Base-by-base conservation (phyloP, 805 yeast species). In the Kodamaea nitidulidarum region DNA sequence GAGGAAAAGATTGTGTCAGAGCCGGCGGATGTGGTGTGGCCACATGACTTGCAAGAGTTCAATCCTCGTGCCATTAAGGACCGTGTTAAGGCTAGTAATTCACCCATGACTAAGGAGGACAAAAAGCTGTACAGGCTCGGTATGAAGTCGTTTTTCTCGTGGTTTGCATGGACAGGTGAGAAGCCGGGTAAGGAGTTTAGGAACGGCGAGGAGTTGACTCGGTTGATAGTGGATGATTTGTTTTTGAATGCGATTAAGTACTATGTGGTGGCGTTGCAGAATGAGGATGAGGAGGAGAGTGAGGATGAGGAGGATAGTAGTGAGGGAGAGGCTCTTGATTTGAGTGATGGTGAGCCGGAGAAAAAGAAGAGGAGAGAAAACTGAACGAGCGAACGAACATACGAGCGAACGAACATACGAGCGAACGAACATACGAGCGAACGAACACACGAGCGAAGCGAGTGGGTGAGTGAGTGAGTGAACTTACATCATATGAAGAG, bases 201-300 rank as follows among this genome's bases (percentile, higher is more conserved):
- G 44, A 72, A 75, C 41, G 96, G 95, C 16, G 91, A 81, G 44
- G 88, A 81, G 8, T 68, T 90, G 39, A 86, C 95, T 0, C 67
- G 78, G 37, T 61, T 85, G 30, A 66, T 91, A 10, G 68, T 77
- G 4, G 95, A 88, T 33, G 96, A 90, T 51, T 56, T 91, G 31
- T 90, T 76, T 55, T 95, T 96, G 10, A 80, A 81, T 49, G 93
- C 96, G 3, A 80, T 87, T 16, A 85, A 83, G 50, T 83, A 85
- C 55, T 91, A 82, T 51, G 80, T 86, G 5, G 80, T 81, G 52
- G 88, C 90, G 0, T 67, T 80, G 47, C 84, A 85, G 36, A 76
- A 75, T 30, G 80, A 72, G 17, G 82, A 78, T 39, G 78, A 71
- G 34, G 71, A 71, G 2, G 76, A 66, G 22, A 46, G 44, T 4